Percentiles rank a stretch among this genome's conserved stretches.
Evolutionary conservation across 495 filamentous ascomycete genomes (phyloP).

Genomic region (Parmelia sp.): DNA sequence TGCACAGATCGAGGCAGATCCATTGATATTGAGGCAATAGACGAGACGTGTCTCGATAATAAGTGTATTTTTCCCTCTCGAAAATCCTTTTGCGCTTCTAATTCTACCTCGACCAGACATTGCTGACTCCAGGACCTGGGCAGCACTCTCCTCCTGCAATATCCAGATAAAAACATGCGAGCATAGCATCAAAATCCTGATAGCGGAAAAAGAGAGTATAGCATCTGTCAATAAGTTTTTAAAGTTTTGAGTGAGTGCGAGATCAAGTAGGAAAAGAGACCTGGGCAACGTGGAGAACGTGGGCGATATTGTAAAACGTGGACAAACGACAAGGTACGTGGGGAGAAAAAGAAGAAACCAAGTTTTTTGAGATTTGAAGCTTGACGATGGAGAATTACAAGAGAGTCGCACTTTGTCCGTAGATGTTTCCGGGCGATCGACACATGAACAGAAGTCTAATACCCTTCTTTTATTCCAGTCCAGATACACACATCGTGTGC

Average conservation of each 20-base stretch:
- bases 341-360: neutral
- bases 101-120: no score
- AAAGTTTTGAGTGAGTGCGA: neutral
- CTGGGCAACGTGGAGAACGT: neutral
- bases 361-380: neutral
- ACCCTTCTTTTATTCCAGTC: neutral
- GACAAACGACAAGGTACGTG: neutral
- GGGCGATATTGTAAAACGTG: neutral
- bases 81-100: neutral
- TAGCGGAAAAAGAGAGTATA: neutral
- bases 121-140: neutral
- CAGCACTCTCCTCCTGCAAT: slow-evolving; percentile 48
- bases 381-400: neutral
- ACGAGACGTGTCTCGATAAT: neutral
- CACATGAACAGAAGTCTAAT: no score
- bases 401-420: neutral
- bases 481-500: neutral
- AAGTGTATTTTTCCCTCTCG: neutral
- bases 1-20: neutral
- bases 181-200: neutral
- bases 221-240: no score
- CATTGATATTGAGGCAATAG: neutral
- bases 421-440: no score
- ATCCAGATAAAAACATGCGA: slow-evolving; percentile 36
- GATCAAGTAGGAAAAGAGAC: no score